phyloP scores from a whole-genome alignment of 208 protist genomes.

The Porcisia hertigi region DNA sequence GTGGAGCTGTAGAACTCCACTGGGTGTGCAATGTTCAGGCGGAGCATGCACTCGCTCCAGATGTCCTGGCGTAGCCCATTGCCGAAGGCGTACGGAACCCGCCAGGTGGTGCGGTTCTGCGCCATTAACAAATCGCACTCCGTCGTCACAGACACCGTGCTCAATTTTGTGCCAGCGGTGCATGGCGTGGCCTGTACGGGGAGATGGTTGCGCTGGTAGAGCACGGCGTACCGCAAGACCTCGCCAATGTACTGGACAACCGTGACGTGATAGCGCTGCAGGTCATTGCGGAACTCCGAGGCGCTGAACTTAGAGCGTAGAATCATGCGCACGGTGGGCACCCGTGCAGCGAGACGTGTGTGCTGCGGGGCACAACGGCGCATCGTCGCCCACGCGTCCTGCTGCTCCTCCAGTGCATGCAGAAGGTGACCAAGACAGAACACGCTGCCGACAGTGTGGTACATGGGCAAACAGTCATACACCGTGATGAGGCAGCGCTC shows the following conservation, averaged over 20 bases:
- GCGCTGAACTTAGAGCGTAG: constrained; percentile 76
- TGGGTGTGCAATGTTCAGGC: constrained; percentile 54
- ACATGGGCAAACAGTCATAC: constrained; percentile 86
- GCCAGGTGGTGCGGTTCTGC: constrained; percentile 30
- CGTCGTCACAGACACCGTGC: neutral
- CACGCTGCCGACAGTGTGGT: constrained; percentile 75
- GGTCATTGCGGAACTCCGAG: constrained; percentile 63
- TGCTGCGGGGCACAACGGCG: constrained; percentile 9
- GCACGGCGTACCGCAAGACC: constrained; percentile 79
- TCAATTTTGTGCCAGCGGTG: neutral
- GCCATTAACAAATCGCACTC: constrained; percentile 13
- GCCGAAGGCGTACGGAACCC: constrained; percentile 83
- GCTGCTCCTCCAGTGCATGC: constrained; percentile 57
- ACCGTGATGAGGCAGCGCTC: constrained; percentile 45
- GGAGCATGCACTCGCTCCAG: constrained; percentile 62
- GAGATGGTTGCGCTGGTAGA: constrained; percentile 39
- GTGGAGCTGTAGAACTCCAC: constrained; percentile 91
- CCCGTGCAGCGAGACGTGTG: constrained; percentile 3
- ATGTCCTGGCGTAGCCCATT: constrained; percentile 91
- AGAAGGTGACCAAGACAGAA: constrained; percentile 72
- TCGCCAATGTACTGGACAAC: constrained; percentile 93
- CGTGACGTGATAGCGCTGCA: constrained; percentile 64
- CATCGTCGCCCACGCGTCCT: constrained; percentile 27
- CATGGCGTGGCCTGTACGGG: neutral
- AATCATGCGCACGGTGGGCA: constrained; percentile 56